Base-by-base conservation (phyloP, 1,284 basidiomycete species). In the Athelia sp. region DNA sequence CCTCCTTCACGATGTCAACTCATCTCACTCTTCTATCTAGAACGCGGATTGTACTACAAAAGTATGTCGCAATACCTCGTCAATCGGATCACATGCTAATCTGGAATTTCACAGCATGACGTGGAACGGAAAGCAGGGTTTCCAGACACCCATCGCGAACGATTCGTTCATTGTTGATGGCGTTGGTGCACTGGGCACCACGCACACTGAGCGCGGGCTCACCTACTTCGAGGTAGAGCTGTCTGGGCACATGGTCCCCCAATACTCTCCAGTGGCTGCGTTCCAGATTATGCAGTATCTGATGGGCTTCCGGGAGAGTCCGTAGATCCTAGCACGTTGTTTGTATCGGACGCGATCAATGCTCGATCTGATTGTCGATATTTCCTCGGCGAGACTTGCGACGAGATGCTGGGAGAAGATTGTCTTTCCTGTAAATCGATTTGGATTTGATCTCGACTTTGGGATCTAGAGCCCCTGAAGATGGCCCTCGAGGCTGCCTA, bases 231-330 rank as follows among this genome's bases (percentile, higher is more conserved):
- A 88, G 58, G 77, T 88, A 26, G 72, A 60, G 17, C 71, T 86
- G 14, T 82, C 79, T 56, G 86, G 85, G 32, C 85, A 88, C 58
- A 87, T 87, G 85, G 62, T 87, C 4, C 84, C 85, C 1, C 80
- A 83, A 63, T 86, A 77, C 59, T 76, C 80, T 14, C 87, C 87
- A 3, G 59, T 69, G 58, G 84, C 84, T 42, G 76, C 81, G 1
- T 81, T 84, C 68, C 84, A 87, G 60, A 79, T 73, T 46, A 85
- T 87, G 82, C 66, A 81, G 58, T 86, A 76, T 58, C 62, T 87
- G 52, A 74, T 87, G 78, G 85, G 85, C 14, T 78, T 81, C 64
- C 76, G 84, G 51, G 57, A 63, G 2, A 70, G 62, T 3, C 74
- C 72, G 3, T 78, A 61, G 46, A 50, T 44, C 10, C 23, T 18